Conservation (phyloP, 164 flowering plant genomes). For the Malania oleifera region DNA sequence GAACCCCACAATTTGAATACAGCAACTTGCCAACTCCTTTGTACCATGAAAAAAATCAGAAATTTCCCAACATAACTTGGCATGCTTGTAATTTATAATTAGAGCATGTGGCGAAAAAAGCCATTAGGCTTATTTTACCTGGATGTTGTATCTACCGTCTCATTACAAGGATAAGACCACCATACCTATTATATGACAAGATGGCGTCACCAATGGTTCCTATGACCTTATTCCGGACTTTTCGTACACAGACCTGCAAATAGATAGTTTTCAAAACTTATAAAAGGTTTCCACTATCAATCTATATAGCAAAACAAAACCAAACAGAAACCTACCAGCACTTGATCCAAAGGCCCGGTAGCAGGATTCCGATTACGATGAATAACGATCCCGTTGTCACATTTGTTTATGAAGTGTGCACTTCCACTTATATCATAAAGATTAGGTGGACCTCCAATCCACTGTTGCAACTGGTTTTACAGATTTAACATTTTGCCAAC, state of each 20-base stretch:
- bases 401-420: slow-evolving; percentile 98
- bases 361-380: slow-evolving; percentile 88
- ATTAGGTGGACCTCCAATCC: slow-evolving; percentile 89
- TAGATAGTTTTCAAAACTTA: background rate
- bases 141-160: too few relatives aligned
- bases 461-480: slow-evolving; percentile 64
- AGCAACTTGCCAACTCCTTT: too few relatives aligned
- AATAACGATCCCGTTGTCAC: slow-evolving; percentile 96
- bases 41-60: too few relatives aligned
- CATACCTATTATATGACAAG: slow-evolving; percentile 73
- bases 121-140: too few relatives aligned
- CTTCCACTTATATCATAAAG: slow-evolving; percentile 98
- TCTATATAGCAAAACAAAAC: too few relatives aligned
- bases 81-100: too few relatives aligned
- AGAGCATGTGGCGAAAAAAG: too few relatives aligned
- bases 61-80: too few relatives aligned
- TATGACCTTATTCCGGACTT: slow-evolving; percentile 83
- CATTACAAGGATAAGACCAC: background rate
- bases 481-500: background rate
- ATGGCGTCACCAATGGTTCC: slow-evolving; percentile 83
- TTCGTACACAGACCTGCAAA: slow-evolving; percentile 78
- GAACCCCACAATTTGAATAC: too few relatives aligned
- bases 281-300: background rate
- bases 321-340: slow-evolving; percentile 46
- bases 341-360: slow-evolving; percentile 72